phyloP scores from a whole-genome alignment of 1,284 basidiomycete species.

The Ceratobasidium sp. region DNA sequence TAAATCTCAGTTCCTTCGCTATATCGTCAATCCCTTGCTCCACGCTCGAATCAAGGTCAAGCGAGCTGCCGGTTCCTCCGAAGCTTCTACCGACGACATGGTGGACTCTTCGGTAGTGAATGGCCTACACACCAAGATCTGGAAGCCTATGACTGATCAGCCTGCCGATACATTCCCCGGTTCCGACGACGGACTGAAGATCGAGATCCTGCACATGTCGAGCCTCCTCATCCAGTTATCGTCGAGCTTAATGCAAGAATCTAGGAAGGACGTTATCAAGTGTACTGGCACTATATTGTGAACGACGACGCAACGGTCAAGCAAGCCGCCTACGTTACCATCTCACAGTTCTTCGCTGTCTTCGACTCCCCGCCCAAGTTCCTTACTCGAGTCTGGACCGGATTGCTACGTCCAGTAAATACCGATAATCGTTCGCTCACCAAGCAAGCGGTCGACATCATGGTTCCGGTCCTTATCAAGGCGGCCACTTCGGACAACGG shows the following conservation, averaged over 20 bases:
- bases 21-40: conserved; percentile 88
- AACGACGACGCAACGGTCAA: conserved; percentile 91
- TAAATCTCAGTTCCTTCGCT: conserved; percentile 87
- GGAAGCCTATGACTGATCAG: conserved; percentile 71
- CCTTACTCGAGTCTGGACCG: conserved; percentile 92
- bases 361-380: conserved; percentile 95
- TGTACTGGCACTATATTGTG: conserved; percentile 92
- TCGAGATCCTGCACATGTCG: conserved; percentile 91
- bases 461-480: conserved; percentile 83
- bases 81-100: conserved; percentile 58
- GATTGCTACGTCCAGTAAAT: conserved; percentile 77
- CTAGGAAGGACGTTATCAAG: conserved; percentile 94
- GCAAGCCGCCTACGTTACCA: conserved; percentile 91
- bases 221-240: conserved; percentile 89
- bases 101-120: conserved; percentile 75
- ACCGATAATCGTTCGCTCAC: conserved; percentile 75
- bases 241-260: conserved; percentile 75
- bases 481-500: conserved; percentile 64
- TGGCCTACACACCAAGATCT: conserved; percentile 75
- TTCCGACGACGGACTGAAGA: conserved; percentile 81
- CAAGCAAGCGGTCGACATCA: conserved; percentile 86
- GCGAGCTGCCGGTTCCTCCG: conserved; percentile 42
- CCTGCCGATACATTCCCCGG: conserved; percentile 60
- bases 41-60: conserved; percentile 58
- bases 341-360: conserved; percentile 91